phyloP scores from a whole-genome alignment of 2,329 filamentous ascomycete species.

The Periconia digitata region DNA sequence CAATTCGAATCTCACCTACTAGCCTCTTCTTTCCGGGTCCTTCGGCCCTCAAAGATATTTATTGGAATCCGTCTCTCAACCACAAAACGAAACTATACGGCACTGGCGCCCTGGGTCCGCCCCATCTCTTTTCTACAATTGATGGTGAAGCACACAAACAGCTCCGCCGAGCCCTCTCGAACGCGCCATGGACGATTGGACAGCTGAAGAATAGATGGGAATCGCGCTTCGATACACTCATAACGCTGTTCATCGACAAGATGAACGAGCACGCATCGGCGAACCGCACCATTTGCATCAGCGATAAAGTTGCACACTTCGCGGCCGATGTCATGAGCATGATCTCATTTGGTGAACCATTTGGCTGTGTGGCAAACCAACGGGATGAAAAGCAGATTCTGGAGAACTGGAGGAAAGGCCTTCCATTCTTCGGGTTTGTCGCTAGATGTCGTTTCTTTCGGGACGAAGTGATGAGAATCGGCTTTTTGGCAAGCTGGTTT shows the following conservation, averaged over 20 bases:
- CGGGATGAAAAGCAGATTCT: slow-evolving; percentile 43
- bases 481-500: slow-evolving; percentile 26
- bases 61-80: slow-evolving; percentile 43
- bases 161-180: slow-evolving; percentile 42
- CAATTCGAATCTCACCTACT: slow-evolving; percentile 44
- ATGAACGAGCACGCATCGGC: slow-evolving; percentile 31
- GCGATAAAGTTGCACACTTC: slow-evolving; percentile 45
- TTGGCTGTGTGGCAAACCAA: slow-evolving; percentile 44
- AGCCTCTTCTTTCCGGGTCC: slow-evolving; percentile 42
- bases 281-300: slow-evolving; percentile 29
- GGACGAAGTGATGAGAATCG: slow-evolving; percentile 31
- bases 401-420: slow-evolving; percentile 40
- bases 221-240: slow-evolving; percentile 38
- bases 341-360: slow-evolving; percentile 42
- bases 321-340: slow-evolving; percentile 47
- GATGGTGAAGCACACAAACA: slow-evolving; percentile 37
- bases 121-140: slow-evolving; percentile 36
- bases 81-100: slow-evolving; percentile 39
- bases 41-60: slow-evolving; percentile 44
- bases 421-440: slow-evolving; percentile 43
- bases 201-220: slow-evolving; percentile 46
- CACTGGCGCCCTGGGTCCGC: slow-evolving; percentile 40
- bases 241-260: slow-evolving; percentile 37
- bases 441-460: slow-evolving; percentile 40
- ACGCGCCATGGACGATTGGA: slow-evolving; percentile 43